These are phyloP conservation scores for Fistulinella cinereoalba DNA, from an alignment of 1,284 basidiomycete species.

Conservation along the genomic window DNA sequence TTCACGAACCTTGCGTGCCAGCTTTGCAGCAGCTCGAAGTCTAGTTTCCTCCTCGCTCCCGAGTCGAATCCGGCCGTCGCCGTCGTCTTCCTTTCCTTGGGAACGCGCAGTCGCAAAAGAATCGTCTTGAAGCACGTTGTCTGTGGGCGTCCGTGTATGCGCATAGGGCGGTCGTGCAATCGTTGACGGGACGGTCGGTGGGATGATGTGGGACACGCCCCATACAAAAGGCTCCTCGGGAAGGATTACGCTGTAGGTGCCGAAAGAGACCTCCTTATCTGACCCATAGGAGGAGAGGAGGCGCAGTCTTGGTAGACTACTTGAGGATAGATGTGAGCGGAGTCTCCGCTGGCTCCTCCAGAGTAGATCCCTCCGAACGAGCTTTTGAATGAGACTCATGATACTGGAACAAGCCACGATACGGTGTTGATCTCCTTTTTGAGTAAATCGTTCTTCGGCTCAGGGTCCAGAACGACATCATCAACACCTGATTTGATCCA, in stretches of 20 bases:
- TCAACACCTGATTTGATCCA: too few relatives aligned
- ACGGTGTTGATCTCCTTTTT: too few relatives aligned
- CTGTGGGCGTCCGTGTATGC: background rate
- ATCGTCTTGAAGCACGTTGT: background rate
- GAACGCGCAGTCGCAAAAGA: too few relatives aligned
- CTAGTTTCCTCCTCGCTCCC: conserved; percentile 55
- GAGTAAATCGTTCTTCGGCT: too few relatives aligned
- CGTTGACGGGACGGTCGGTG: conserved; percentile 54
- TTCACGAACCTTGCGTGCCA: conserved; percentile 62
- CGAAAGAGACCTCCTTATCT: conserved; percentile 43
- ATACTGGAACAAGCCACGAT: too few relatives aligned
- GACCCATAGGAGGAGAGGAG: too few relatives aligned
- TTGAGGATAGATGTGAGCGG: too few relatives aligned
- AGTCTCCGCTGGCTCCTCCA: too few relatives aligned
- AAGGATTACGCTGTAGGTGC: conserved; percentile 60
- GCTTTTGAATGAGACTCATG: too few relatives aligned
- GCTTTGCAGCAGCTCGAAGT: conserved; percentile 55
- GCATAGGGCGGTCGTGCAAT: conserved; percentile 65
- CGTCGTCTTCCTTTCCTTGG: background rate
- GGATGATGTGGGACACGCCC: conserved; percentile 60
- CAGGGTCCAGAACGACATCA: too few relatives aligned
- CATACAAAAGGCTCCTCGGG: conserved; percentile 64
- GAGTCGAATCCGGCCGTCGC: conserved; percentile 48
- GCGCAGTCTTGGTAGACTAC: too few relatives aligned
- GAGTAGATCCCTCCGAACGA: too few relatives aligned